Conservation (phyloP, 2,329 filamentous ascomycete genomes). For the Xylariaceae sp. region DNA sequence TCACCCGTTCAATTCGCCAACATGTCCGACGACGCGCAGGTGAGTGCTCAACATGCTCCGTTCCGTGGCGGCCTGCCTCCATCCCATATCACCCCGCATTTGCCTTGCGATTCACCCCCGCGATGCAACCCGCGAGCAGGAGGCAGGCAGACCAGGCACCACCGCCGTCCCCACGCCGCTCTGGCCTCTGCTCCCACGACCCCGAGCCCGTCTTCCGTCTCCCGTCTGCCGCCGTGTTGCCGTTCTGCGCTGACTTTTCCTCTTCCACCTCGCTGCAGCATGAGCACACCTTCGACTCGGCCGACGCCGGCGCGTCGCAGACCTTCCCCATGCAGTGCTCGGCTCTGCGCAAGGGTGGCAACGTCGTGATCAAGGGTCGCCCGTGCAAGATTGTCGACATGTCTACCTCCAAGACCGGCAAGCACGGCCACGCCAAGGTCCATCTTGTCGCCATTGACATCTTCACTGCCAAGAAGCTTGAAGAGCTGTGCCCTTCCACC, state of each 20-base stretch:
- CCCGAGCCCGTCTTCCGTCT: neutral
- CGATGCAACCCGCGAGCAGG: slow-evolving; percentile 4
- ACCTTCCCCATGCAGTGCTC: slow-evolving; percentile 99
- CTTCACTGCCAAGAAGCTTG: slow-evolving; percentile 99
- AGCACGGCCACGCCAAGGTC: slow-evolving; percentile 99
- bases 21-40: slow-evolving; percentile 49
- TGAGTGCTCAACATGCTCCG: too few species aligned
- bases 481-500: slow-evolving; percentile 98
- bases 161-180: neutral
- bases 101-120: slow-evolving; percentile 10
- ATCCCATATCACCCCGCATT: slow-evolving; percentile 14
- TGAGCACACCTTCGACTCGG: slow-evolving; percentile 75
- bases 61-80: too few species aligned
- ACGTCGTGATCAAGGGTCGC: slow-evolving; percentile 96
- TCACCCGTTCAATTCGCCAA: slow-evolving; percentile 33
- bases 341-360: slow-evolving; percentile 98
- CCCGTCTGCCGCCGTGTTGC: neutral
- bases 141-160: slow-evolving; percentile 2
- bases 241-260: slow-evolving; percentile 11
- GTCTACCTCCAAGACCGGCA: slow-evolving; percentile 99
- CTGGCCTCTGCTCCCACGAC: neutral
- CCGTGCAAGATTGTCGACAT: slow-evolving; percentile 99
- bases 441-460: slow-evolving; percentile 97
- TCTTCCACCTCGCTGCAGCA: slow-evolving; percentile 45
- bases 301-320: slow-evolving; percentile 89